Evolutionary conservation across 2,329 filamentous ascomycete genomes (phyloP).

Genomic region (Dactylellina cionopaga): DNA sequence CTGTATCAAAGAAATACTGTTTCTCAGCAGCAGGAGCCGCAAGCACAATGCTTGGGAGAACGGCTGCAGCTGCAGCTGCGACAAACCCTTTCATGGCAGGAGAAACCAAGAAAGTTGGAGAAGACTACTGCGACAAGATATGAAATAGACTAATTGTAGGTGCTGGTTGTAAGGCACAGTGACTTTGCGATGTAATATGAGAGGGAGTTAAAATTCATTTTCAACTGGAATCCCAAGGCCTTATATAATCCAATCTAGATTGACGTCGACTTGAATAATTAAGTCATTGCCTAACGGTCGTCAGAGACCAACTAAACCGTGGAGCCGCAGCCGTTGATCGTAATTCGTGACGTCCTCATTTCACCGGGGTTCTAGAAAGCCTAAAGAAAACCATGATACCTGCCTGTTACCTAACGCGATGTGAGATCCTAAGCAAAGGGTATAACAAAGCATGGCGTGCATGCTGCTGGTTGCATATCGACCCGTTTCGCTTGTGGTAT

Average conservation of each 20-base stretch:
- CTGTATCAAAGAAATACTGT: slow-evolving; percentile 47
- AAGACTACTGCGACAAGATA: neutral
- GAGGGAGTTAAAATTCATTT: no score
- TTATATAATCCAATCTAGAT: no score
- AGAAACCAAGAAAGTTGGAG: neutral
- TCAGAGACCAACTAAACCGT: no score
- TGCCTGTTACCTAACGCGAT: neutral
- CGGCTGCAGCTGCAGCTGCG: slow-evolving; percentile 7
- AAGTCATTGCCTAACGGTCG: neutral
- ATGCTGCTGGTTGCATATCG: no score
- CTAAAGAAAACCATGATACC: neutral
- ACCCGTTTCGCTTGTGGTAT: neutral
- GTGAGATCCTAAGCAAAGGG: no score
- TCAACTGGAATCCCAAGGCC: no score
- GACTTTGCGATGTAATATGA: no score
- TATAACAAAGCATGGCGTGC: no score
- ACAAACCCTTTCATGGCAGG: slow-evolving; percentile 22
- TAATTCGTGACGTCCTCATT: slow-evolving; percentile 37
- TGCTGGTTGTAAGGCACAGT: no score
- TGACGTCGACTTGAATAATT: neutral
- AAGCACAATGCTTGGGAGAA: slow-evolving; percentile 4
- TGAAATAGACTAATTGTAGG: neutral
- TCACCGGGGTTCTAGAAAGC: neutral
- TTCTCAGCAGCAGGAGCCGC: slow-evolving; percentile 13
- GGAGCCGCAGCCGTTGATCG: slow-evolving; percentile 31